phyloP scores from a whole-genome alignment of 2,329 filamentous ascomycete species.

The Trichoderma sp. region DNA sequence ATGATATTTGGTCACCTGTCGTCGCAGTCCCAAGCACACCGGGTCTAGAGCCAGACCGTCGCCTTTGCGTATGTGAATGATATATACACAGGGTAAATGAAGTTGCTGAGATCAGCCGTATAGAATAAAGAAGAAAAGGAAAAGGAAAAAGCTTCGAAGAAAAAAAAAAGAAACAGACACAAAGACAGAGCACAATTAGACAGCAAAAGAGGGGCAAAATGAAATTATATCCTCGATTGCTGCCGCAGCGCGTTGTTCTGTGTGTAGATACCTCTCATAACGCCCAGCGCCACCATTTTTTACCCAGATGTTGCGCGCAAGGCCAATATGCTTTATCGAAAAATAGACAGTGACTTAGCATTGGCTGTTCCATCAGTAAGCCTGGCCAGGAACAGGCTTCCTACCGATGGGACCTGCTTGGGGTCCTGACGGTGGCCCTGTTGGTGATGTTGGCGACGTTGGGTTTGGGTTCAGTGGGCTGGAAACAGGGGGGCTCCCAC shows the following conservation, averaged over 20 bases:
- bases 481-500: slow-evolving; percentile 43
- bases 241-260: slow-evolving; percentile 25
- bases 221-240: slow-evolving; percentile 24
- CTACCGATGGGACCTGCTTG: slow-evolving; percentile 45
- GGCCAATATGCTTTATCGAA: slow-evolving; percentile 21
- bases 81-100: slow-evolving; percentile 17
- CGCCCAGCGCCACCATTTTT: slow-evolving; percentile 29
- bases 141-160: slow-evolving; percentile 4
- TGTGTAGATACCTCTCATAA: slow-evolving; percentile 25
- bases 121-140: not conserved
- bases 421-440: slow-evolving; percentile 32
- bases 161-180: slow-evolving; percentile 14
- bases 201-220: slow-evolving; percentile 22
- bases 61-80: slow-evolving; percentile 12
- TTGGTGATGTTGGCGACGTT: slow-evolving; percentile 20
- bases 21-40: not conserved
- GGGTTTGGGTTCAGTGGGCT: slow-evolving; percentile 45
- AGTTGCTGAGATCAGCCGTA: slow-evolving; percentile 7
- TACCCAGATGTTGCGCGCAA: slow-evolving; percentile 24
- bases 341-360: slow-evolving; percentile 4
- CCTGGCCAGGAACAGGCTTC: slow-evolving; percentile 57
- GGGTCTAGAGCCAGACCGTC: not conserved
- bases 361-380: slow-evolving; percentile 35
- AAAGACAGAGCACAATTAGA: slow-evolving; percentile 23
- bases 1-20: not conserved